Evolutionary conservation across 306 rosid genomes (phyloP).

Genomic region (Cucumis hystrix): DNA sequence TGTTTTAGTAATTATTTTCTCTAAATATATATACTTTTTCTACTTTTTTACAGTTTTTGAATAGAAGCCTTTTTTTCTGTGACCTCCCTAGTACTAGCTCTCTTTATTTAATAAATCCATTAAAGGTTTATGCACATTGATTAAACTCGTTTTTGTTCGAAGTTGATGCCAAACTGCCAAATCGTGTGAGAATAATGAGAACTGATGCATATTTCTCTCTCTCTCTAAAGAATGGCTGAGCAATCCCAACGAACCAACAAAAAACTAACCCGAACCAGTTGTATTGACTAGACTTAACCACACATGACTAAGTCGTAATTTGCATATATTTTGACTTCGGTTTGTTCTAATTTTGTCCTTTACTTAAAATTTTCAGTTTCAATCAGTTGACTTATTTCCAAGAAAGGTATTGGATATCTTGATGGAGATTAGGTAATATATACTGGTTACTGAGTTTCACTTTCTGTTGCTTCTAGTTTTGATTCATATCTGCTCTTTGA

Average conservation of each 20-base stretch:
- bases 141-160: neutral
- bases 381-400: slow-evolving; percentile 48
- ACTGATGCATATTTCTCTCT: neutral
- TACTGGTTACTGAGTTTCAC: neutral
- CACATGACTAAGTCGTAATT: neutral
- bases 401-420: slow-evolving; percentile 56
- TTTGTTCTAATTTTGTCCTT: slow-evolving; percentile 14
- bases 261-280: neutral
- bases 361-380: slow-evolving; percentile 36
- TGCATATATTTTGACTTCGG: neutral
- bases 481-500: neutral
- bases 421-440: slow-evolving; percentile 49
- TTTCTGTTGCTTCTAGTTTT: slow-evolving; percentile 7
- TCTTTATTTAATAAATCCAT: neutral
- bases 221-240: neutral
- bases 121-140: neutral
- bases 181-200: neutral
- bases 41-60: neutral
- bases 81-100: neutral
- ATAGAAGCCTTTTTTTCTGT: neutral
- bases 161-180: neutral
- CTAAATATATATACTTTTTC: too few species aligned
- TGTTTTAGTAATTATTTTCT: neutral
- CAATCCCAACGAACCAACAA: neutral
- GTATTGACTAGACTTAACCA: neutral